A percentile compares a stretch with the other conserved stretches of the same genome.
phyloP scores from a whole-genome alignment of 2,329 filamentous ascomycete species.

The Gremmenia infestans region DNA sequence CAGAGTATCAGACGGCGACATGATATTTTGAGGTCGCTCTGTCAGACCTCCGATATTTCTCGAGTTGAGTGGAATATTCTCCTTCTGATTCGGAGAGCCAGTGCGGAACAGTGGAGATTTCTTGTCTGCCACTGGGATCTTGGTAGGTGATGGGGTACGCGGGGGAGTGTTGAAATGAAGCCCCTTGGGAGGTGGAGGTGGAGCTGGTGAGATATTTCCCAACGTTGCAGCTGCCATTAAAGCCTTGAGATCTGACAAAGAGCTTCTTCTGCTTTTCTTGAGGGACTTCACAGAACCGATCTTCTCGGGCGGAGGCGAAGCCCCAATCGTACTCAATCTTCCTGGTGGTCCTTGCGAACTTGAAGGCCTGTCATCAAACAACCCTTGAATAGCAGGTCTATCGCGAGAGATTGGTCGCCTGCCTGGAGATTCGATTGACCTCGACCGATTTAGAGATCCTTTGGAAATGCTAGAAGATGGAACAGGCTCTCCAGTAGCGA shows the following conservation, averaged over 20 bases:
- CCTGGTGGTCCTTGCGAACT: slow-evolving; percentile 46
- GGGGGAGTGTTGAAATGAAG: slow-evolving; percentile 23
- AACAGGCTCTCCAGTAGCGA: slow-evolving; percentile 50
- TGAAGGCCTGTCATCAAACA: slow-evolving; percentile 57
- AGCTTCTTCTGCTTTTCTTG: slow-evolving; percentile 83
- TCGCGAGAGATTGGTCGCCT: slow-evolving; percentile 55
- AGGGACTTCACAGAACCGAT: slow-evolving; percentile 36
- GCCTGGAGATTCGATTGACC: slow-evolving; percentile 66
- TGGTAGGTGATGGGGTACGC: slow-evolving; percentile 30
- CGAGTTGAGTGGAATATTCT: slow-evolving; percentile 19
- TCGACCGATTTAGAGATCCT: slow-evolving; percentile 62
- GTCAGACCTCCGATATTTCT: slow-evolving; percentile 26
- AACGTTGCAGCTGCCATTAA: slow-evolving; percentile 59
- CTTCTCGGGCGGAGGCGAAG: slow-evolving; percentile 38
- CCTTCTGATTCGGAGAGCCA: slow-evolving; percentile 27
- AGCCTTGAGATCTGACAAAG: slow-evolving; percentile 76
- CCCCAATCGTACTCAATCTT: slow-evolving; percentile 29
- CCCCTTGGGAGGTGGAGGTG: slow-evolving; percentile 22
- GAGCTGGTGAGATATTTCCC: slow-evolving; percentile 36
- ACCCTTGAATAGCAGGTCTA: slow-evolving; percentile 55
- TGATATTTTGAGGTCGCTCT: slow-evolving; percentile 29
- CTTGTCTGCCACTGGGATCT: slow-evolving; percentile 26
- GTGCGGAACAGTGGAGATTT: slow-evolving; percentile 22
- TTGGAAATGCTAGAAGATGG: slow-evolving; percentile 58
- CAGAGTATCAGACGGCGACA: slow-evolving; percentile 22